Evolutionary conservation across 2,329 filamentous ascomycete genomes (phyloP), one percentile per base, ranked within the genome.

Genomic region (Sporothrix brasiliensis): DNA sequence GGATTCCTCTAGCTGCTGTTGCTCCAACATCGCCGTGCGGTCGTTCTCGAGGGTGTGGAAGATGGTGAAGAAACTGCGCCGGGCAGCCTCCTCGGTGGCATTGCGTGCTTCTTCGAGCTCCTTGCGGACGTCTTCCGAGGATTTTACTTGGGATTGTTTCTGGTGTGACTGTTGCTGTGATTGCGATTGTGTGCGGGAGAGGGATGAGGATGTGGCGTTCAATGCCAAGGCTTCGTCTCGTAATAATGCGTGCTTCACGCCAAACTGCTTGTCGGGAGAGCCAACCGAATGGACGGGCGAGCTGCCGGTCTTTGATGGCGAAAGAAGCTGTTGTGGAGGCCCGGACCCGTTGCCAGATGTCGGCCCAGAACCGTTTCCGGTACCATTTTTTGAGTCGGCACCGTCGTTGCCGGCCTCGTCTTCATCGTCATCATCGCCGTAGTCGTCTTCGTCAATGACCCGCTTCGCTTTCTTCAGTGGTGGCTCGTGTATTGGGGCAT

Each of bases 31-130:
- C 65, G 95, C 95, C 76, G 94, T 93, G 69, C 92, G 88, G 78
- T 99, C 95, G 78, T 94, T 95, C 80, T 99, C 95, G 44, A 98
- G 85, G 1, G 95, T 97, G 79, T 97, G 94, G 80, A 98, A 97
- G 74, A 97, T 86, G 11, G 93, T 96, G 78, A 97, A 91, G 80
- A 97, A 98, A 80, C 91, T 95, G 76, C 89, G 88, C 81, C 93
- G 93, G 56, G 93, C 95, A 67, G 92, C 91, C 77, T 97, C 93
- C 77, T 97, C 94, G 63, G 92, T 94, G 41, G 92, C 92, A 79
- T 91, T 94, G 78, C 95, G 95, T 75, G 93, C 92, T 77, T 97
- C 92, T 79, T 98, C 94, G 73, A 98, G 82, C 79, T 94, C 92
- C 81, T 97, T 97, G 77, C 95, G 92, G 79, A 93, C 92, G 83